Conservation (phyloP, 2,329 filamentous ascomycete genomes). For the Ophiostoma piceae region DNA sequence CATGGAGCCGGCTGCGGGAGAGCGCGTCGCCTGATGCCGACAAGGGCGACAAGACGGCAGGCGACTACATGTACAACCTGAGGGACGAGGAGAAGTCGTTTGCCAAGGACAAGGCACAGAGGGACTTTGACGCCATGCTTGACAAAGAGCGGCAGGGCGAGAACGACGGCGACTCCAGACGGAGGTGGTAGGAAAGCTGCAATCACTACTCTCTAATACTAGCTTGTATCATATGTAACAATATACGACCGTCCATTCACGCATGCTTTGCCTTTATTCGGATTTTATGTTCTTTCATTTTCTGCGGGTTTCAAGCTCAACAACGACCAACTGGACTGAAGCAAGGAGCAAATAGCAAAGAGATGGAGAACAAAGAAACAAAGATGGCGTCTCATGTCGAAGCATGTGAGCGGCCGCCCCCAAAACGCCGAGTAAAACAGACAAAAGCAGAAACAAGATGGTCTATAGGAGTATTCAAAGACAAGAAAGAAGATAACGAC, state of each 20-base stretch:
- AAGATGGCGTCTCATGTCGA: background rate
- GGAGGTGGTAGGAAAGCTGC: background rate
- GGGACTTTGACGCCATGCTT: slow-evolving; percentile 30
- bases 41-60: slow-evolving; percentile 10
- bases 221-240: background rate
- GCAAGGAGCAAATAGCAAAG: background rate
- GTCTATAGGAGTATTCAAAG: slow-evolving; percentile 10
- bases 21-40: background rate
- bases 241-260: background rate
- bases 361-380: background rate
- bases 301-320: background rate
- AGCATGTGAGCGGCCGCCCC: background rate
- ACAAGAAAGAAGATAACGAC: background rate
- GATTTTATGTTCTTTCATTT: background rate
- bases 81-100: slow-evolving; percentile 21
- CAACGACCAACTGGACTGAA: background rate
- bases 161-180: background rate
- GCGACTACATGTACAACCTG: slow-evolving; percentile 23
- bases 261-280: background rate
- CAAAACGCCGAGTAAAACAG: background rate
- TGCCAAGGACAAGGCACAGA: slow-evolving; percentile 26
- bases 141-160: slow-evolving; percentile 28
- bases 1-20: slow-evolving; percentile 4
- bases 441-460: background rate
- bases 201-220: background rate